These are phyloP conservation scores for Leccinellum luteum DNA, from an alignment of 768 basidiomycete genomes.

Conservation along the genomic window DNA sequence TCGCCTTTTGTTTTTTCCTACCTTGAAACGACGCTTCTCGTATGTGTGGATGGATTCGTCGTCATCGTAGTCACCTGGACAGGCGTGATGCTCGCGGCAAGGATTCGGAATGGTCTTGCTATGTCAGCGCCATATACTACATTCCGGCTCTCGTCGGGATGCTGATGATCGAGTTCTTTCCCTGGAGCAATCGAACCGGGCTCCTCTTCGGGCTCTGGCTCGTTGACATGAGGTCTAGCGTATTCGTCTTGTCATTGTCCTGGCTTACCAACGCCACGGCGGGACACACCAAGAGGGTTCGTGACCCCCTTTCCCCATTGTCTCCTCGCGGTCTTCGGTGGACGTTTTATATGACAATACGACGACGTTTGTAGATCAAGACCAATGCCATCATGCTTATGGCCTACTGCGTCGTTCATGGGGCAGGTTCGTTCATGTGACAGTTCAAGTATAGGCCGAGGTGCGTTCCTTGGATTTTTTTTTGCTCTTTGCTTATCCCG, in stretches of 20 bases:
- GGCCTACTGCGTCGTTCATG: slow-evolving; percentile 66
- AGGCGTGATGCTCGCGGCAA: slow-evolving; percentile 57
- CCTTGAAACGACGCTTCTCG: slow-evolving; percentile 67
- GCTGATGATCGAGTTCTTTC: slow-evolving; percentile 60
- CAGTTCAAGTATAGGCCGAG: slow-evolving; percentile 62
- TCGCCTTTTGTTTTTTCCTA: slow-evolving; percentile 61
- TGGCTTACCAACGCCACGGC: slow-evolving; percentile 68
- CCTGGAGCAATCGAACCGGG: slow-evolving; percentile 64
- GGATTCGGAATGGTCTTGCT: slow-evolving; percentile 58
- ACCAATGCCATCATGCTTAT: slow-evolving; percentile 70
- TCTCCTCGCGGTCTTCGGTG: neutral
- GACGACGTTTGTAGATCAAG: slow-evolving; percentile 16
- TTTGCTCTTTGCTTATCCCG: neutral
- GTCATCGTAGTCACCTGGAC: slow-evolving; percentile 71
- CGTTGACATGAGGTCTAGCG: slow-evolving; percentile 45
- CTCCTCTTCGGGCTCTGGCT: slow-evolving; percentile 47
- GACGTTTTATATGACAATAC: neutral
- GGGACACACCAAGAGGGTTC: slow-evolving; percentile 71
- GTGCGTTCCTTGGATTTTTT: slow-evolving; percentile 30
- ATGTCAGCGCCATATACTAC: slow-evolving; percentile 56
- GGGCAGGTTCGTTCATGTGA: slow-evolving; percentile 80
- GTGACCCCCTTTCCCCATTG: slow-evolving; percentile 24
- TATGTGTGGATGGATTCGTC: slow-evolving; percentile 61
- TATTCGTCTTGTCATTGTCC: slow-evolving; percentile 57
- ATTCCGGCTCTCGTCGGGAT: slow-evolving; percentile 64